Evolutionary conservation across 257 asterid genomes (phyloP), one percentile per base, ranked within the genome.

Genomic region (Fraxinus excelsior): DNA sequence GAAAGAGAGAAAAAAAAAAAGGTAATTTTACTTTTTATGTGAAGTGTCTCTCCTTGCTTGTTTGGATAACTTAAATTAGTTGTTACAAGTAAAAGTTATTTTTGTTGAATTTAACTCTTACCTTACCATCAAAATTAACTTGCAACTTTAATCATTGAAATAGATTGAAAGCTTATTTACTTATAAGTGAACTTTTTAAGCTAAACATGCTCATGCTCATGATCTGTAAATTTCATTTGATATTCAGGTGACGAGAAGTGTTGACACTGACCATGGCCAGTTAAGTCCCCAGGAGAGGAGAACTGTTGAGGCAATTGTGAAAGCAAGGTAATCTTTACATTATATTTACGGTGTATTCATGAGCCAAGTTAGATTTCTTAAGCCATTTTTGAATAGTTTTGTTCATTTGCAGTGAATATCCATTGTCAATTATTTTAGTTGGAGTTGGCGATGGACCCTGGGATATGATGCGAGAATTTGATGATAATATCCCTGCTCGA

Each of bases 391-490:
- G 53, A 18, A 80, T 68, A 25, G 53, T 44, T 40, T 65, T 77
- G 14, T 62, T 84, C 37, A 31, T 80, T 76, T 81, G 68, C 90
- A 94, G 98, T 82, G 82, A 91, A 80, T 91, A 90, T 76, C 97
- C 98, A 19, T 80, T 94, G 78, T 94, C 98, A 38, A 94, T 94
- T 79, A 51, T 94, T 72, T 84, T 94, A 81, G 97, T 94, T 74
- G 98, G 97, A 51, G 98, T 93, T 81, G 98, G 98, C 38, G 97
- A 91, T 74, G 98, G 98, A 67, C 98, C 98, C 0, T 94, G 98
- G 98, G 98, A 94, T 79, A 94, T 91, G 96, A 94, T 94, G 98
- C 89, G 78, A 83, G 97, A 94, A 78, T 94, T 94, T 68, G 98
- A 94, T 78, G 98, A 94, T 70, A 94, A 94, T 73, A 93, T 93